Conservation (phyloP, 164 flowering plant species). For the Aristolochia californica region DNA sequence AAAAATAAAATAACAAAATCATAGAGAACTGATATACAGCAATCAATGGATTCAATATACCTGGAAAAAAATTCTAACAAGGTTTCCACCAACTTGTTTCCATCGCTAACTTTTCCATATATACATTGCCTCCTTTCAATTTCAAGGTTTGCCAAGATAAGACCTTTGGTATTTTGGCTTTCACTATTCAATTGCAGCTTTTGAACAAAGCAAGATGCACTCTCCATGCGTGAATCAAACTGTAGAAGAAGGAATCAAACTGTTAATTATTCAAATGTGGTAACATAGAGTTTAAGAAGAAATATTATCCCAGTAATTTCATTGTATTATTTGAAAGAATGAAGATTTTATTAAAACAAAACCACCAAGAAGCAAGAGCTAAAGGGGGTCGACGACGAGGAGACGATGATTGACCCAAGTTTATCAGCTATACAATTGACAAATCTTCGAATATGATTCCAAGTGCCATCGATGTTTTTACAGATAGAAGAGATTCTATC, state of each 20-base stretch:
- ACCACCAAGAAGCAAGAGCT: too few species aligned
- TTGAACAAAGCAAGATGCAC: constrained; percentile 41
- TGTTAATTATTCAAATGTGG: constrained; percentile 7
- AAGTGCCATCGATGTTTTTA: too few species aligned
- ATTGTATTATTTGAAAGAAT: too few species aligned
- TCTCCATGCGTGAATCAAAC: constrained; percentile 62
- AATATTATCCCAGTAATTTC: too few species aligned
- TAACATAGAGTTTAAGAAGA: too few species aligned
- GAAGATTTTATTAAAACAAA: too few species aligned
- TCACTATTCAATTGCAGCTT: constrained; percentile 31
- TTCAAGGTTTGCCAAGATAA: constrained; percentile 71
- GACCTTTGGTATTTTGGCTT: constrained; percentile 39
- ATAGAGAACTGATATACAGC: not conserved
- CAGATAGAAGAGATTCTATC: too few species aligned
- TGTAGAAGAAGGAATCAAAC: constrained; percentile 29
- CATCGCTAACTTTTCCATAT: constrained; percentile 47
- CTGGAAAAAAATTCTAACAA: constrained; percentile 52
- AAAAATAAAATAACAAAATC: not conserved
- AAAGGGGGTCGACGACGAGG: too few species aligned
- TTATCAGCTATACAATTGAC: too few species aligned
- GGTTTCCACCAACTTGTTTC: constrained; percentile 30
- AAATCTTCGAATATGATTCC: too few species aligned
- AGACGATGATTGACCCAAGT: too few species aligned
- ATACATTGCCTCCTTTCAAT: constrained; percentile 59
- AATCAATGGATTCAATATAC: constrained; percentile 21